Conservation (phyloP, 257 asterid genomes). For the Jacaranda copaia region DNA sequence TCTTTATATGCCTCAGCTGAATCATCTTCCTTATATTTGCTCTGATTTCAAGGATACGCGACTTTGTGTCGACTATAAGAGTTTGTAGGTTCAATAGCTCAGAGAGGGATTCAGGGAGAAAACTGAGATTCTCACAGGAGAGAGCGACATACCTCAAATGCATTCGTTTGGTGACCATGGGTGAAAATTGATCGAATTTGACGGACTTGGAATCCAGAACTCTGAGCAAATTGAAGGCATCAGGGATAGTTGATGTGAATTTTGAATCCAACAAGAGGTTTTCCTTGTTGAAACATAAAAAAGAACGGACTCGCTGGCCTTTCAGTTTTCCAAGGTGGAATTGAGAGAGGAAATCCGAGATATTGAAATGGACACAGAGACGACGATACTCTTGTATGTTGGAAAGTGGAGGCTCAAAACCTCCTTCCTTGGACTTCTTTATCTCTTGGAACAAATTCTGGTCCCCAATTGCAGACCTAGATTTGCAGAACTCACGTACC, state of each 20-base stretch:
- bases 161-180: slow-evolving; percentile 30
- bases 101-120: slow-evolving; percentile 35
- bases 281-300: slow-evolving; percentile 47
- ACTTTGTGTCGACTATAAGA: slow-evolving; percentile 11
- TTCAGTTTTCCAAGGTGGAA: slow-evolving; percentile 15
- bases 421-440: slow-evolving; percentile 33
- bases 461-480: slow-evolving; percentile 20
- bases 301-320: slow-evolving; percentile 50
- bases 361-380: slow-evolving; percentile 50
- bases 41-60: not conserved
- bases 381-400: slow-evolving; percentile 44
- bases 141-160: slow-evolving; percentile 42
- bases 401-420: slow-evolving; percentile 29
- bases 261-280: slow-evolving; percentile 30
- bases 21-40: not conserved
- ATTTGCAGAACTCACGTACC: slow-evolving; percentile 60
- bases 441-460: slow-evolving; percentile 54
- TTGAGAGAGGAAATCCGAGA: slow-evolving; percentile 38
- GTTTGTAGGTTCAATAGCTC: slow-evolving; percentile 44
- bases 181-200: slow-evolving; percentile 36
- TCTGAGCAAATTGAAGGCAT: slow-evolving; percentile 48
- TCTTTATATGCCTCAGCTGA: not conserved
- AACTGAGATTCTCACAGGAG: slow-evolving; percentile 36
- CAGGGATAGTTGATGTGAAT: slow-evolving; percentile 39
- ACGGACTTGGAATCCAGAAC: slow-evolving; percentile 37